Base-by-base conservation (phyloP, 345 rosid genomes). In the Camelina neglecta region DNA sequence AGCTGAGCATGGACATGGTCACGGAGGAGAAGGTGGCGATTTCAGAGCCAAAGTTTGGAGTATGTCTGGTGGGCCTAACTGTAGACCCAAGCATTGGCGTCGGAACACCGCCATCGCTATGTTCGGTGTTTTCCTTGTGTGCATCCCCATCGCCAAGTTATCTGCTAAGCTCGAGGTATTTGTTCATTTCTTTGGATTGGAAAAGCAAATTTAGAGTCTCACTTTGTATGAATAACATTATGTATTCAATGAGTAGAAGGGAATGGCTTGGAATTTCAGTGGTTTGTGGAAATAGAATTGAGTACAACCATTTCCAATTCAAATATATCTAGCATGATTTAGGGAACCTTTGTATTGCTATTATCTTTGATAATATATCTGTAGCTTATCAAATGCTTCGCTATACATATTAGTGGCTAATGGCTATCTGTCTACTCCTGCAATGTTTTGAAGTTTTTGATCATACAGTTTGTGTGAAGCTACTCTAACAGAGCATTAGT, bases 91-190 rank as follows among this genome's bases (percentile, higher is more conserved):
- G 76, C 96, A 95, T 86, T 95, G 99, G 99, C 84, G 83, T 71
- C 94, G 99, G 70, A 95, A 95, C 79, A 95, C 99, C 5, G 99
- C 99, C 84, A 71, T 95, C 50, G 98, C 98, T 67, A 87, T 95
- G 96, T 81, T 81, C 50, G 97, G 99, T 12, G 58, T 90, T 76
- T 67, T 95, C 77, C 93, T 95, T 65, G 81, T 89, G 51, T 90
- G 99, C 82, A 87, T 95, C 67, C 98, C 99, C 39, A 85, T 95
- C 55, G 98, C 97, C 78, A 90, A 87, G 90, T 81, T 85, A 42
- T 95, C 98, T 0, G 97, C 98, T 29, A 89, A 89, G 89, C 98
- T 95, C 33, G 97, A 95, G 97, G 99, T 95, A 72, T 38, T 3
- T 13, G 0, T 55, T 48, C 74, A 12, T 26, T 41, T 38, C 36